Evolutionary conservation across 108 stramenopile genomes (phyloP).

Genomic region (Discostella stelligeroides): DNA sequence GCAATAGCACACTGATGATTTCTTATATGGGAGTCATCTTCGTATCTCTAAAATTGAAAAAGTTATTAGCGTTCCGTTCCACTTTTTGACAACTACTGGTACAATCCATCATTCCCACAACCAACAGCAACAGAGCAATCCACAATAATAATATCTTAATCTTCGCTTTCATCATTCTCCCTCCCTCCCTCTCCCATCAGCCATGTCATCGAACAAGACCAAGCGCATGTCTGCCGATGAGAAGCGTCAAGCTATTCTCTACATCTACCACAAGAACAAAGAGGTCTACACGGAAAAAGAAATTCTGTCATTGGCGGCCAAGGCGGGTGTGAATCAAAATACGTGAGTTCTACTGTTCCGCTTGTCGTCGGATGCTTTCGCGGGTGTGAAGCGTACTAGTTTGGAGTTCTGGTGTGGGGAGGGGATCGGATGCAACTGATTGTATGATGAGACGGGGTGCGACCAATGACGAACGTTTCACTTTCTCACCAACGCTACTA

Average conservation of each 20-base stretch:
- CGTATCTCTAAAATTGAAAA: too few relatives aligned
- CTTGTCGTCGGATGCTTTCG: too few relatives aligned
- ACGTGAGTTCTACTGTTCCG: slow-evolving; percentile 43
- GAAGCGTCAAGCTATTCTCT: slow-evolving; percentile 80
- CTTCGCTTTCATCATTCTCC: background rate
- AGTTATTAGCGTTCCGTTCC: too few relatives aligned
- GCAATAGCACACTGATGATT: too few relatives aligned
- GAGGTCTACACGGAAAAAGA: slow-evolving; percentile 92
- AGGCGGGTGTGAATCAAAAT: slow-evolving; percentile 85
- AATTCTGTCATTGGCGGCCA: slow-evolving; percentile 73
- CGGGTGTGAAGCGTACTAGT: too few relatives aligned
- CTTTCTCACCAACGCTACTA: slow-evolving; percentile 2
- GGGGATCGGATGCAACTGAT: background rate
- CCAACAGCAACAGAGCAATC: too few relatives aligned
- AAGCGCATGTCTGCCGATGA: slow-evolving; percentile 91
- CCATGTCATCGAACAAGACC: slow-evolving; percentile 28
- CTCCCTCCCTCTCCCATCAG: background rate
- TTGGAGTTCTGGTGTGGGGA: background rate
- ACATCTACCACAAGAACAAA: slow-evolving; percentile 79
- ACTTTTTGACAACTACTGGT: too few relatives aligned
- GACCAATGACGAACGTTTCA: background rate
- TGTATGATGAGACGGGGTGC: background rate
- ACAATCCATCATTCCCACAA: too few relatives aligned
- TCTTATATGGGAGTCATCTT: too few relatives aligned
- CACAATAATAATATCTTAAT: too few relatives aligned